Evolutionary conservation across 2,329 filamentous ascomycete species (phyloP).

Genomic region (Ophiostoma triangulosporum): DNA sequence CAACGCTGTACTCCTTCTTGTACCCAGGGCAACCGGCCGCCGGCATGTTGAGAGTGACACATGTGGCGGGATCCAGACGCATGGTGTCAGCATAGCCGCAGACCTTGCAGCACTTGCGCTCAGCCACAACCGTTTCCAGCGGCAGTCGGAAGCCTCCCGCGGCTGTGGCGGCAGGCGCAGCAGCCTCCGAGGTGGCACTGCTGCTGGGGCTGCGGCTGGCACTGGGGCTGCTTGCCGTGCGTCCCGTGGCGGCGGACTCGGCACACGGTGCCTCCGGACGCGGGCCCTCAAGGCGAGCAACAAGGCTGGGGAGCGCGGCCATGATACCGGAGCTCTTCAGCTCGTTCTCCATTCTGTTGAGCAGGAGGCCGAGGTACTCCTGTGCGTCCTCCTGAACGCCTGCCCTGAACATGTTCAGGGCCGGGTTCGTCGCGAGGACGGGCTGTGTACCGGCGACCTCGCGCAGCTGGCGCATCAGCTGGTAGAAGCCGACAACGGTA

Average conservation of each 20-base stretch:
- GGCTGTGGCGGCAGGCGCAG: too few relatives aligned
- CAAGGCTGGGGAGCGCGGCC: constrained; percentile 17
- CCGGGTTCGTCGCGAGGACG: constrained; percentile 67
- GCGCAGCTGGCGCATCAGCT: constrained; percentile 58
- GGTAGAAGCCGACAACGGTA: constrained; percentile 39
- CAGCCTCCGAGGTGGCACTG: constrained; percentile 19
- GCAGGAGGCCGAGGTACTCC: constrained; percentile 85
- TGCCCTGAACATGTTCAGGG: constrained; percentile 83
- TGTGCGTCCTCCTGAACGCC: constrained; percentile 97
- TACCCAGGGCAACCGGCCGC: constrained; percentile 48
- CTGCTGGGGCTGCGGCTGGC: too few relatives aligned
- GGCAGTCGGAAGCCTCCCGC: constrained; percentile 57
- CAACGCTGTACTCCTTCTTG: constrained; percentile 36
- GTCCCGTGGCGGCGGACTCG: not conserved
- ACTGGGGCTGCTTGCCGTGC: not conserved
- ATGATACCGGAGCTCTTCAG: constrained; percentile 35
- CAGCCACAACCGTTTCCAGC: constrained; percentile 73
- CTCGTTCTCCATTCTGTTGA: constrained; percentile 76
- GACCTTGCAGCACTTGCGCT: constrained; percentile 72
- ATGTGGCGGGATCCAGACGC: constrained; percentile 87
- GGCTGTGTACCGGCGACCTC: constrained; percentile 56
- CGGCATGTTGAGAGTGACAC: constrained; percentile 65
- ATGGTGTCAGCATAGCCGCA: constrained; percentile 83
- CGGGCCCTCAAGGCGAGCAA: constrained; percentile 28
- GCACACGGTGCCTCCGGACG: too few relatives aligned